Conservation (phyloP, 208 protist genomes). For the Crithidia bombi region DNA sequence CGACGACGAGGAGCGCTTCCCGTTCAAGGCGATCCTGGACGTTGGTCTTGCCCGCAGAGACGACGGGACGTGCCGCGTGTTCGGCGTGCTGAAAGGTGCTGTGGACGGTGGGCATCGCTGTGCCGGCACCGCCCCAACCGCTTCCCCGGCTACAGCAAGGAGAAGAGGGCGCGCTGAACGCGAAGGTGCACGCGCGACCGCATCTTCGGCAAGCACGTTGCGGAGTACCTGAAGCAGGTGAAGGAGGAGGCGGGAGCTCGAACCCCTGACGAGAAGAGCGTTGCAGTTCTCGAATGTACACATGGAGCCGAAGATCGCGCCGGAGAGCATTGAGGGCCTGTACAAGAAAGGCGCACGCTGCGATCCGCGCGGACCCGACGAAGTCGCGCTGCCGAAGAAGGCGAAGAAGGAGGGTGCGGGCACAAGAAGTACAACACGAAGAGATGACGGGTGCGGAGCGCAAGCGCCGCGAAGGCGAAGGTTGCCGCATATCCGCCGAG, state of each 20-base stretch:
- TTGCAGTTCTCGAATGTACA: conserved; percentile 96
- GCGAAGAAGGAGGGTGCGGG: conserved; percentile 45
- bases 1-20: conserved; percentile 88
- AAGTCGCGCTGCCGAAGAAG: conserved; percentile 71
- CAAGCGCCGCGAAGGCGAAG: conserved; percentile 73
- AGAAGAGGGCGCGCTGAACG: conserved; percentile 89
- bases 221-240: conserved; percentile 98
- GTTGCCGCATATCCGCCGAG: conserved; percentile 61
- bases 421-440: conserved; percentile 61
- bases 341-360: conserved; percentile 95
- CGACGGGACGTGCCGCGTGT: conserved; percentile 97
- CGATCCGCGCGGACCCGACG: conserved; percentile 94
- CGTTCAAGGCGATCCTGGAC: conserved; percentile 98
- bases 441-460: conserved; percentile 56
- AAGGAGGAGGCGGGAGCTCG: conserved; percentile 92
- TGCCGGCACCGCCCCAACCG: conserved; percentile 97
- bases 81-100: conserved; percentile 95
- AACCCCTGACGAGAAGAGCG: conserved; percentile 92
- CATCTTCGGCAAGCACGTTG: conserved; percentile 98
- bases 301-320: conserved; percentile 92
- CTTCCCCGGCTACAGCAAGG: conserved; percentile 96
- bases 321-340: conserved; percentile 94
- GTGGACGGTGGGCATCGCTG: conserved; percentile 97
- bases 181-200: conserved; percentile 93
- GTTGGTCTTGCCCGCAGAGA: conserved; percentile 96